A percentile compares a stretch with the other conserved stretches of the same genome.
Evolutionary conservation across 2,329 filamentous ascomycete genomes (phyloP).

Genomic region (Fusarium papillatum): DNA sequence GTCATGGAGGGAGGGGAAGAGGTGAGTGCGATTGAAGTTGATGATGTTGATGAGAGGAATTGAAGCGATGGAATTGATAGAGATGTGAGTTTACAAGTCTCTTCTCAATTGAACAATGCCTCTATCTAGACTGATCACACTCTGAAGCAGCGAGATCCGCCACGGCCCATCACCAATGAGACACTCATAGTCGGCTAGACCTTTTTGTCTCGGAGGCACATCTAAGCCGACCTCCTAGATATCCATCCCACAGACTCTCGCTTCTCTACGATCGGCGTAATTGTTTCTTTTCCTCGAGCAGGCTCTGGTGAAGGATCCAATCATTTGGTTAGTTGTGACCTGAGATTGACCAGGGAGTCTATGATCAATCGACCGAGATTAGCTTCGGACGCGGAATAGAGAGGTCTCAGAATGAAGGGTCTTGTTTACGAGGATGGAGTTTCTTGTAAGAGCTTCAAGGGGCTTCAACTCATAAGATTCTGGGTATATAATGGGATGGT

Average conservation of each 20-base stretch:
- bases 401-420: neutral
- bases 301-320: slow-evolving; percentile 1
- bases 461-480: neutral
- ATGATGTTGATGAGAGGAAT: neutral
- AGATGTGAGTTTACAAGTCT: neutral
- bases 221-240: neutral
- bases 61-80: neutral
- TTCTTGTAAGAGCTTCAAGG: neutral
- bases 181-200: neutral
- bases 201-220: neutral
- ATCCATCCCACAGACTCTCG: neutral
- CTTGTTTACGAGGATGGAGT: neutral
- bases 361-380: slow-evolving; percentile 6
- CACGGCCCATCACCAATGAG: neutral
- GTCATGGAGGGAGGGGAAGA: neutral
- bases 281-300: slow-evolving; percentile 7
- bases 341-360: neutral
- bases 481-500: slow-evolving; percentile 21
- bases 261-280: neutral
- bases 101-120: neutral
- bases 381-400: neutral
- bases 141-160: neutral
- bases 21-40: neutral
- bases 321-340: neutral
- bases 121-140: neutral